Conservation (phyloP, 1,139 yeast species). For the Suhomyces anneliseae region DNA sequence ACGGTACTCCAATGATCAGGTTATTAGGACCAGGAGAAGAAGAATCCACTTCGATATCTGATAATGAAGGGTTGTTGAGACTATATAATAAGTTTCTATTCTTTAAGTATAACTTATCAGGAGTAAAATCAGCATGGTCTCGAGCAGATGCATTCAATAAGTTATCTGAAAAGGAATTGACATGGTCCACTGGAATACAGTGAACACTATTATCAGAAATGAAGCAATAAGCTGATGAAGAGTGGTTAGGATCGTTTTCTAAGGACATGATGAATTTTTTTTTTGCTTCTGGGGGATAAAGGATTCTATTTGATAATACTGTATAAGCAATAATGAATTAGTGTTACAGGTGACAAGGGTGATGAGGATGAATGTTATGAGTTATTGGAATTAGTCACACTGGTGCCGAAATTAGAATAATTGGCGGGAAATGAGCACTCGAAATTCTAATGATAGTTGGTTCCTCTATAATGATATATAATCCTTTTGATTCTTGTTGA, state of each 20-base stretch:
- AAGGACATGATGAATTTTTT: slow-evolving; percentile 2
- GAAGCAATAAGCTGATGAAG: slow-evolving; percentile 41
- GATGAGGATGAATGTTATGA: too few relatives aligned
- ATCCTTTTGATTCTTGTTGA: too few relatives aligned
- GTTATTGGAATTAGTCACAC: too few relatives aligned
- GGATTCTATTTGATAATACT: background rate
- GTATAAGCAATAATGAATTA: too few relatives aligned
- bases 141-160: slow-evolving; percentile 8
- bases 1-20: background rate
- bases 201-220: slow-evolving; percentile 39
- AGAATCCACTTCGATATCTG: slow-evolving; percentile 39
- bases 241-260: slow-evolving; percentile 3
- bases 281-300: too few relatives aligned
- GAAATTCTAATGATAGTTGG: too few relatives aligned
- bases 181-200: slow-evolving; percentile 36
- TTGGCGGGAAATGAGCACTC: too few relatives aligned
- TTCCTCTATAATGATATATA: too few relatives aligned
- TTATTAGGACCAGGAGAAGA: slow-evolving; percentile 12
- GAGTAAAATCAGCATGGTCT: slow-evolving; percentile 21
- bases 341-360: too few relatives aligned
- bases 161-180: slow-evolving; percentile 16
- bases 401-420: too few relatives aligned
- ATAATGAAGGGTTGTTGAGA: slow-evolving; percentile 44
- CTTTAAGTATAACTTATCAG: slow-evolving; percentile 30
- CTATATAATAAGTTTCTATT: slow-evolving; percentile 42